A percentile compares a stretch with the other conserved stretches of the same genome.
Evolutionary conservation across 371 early-diverging fungal species (phyloP).

Genomic region (Fennellomyces sp.): DNA sequence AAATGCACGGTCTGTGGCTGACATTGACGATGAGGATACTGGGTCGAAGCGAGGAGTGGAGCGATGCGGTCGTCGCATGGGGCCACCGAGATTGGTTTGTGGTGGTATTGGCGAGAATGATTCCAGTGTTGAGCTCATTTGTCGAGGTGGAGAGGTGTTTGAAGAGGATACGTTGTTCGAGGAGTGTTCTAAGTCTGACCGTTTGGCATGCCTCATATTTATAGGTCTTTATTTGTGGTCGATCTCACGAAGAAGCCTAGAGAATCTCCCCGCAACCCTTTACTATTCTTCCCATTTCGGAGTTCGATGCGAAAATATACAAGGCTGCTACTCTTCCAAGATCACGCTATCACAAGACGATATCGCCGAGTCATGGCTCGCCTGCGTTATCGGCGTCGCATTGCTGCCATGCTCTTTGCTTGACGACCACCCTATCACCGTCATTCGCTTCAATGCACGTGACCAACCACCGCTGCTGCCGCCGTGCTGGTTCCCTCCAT

Average conservation of each 20-base stretch:
- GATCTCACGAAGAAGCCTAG: not conserved
- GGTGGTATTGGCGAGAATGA: not conserved
- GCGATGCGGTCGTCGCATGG: conserved; percentile 7
- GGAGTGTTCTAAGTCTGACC: not conserved
- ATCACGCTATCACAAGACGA: conserved; percentile 15
- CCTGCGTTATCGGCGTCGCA: not conserved
- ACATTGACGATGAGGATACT: conserved; percentile 5
- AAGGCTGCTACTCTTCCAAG: not conserved
- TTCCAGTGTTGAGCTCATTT: no score
- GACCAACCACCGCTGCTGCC: conserved; percentile 17
- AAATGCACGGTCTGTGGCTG: conserved; percentile 25
- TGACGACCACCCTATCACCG: conserved; percentile 15
- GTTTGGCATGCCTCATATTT: not conserved
- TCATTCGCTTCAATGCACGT: conserved; percentile 26
- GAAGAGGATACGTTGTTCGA: not conserved
- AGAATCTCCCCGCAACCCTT: not conserved
- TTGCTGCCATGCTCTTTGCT: not conserved
- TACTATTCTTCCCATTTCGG: no score
- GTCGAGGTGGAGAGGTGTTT: not conserved
- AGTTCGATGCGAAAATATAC: no score
- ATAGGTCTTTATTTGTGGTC: not conserved
- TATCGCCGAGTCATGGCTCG: conserved; percentile 15
- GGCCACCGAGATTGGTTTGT: not conserved
- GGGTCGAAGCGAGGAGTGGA: conserved; percentile 6
- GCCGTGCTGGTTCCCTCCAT: not conserved